Evolutionary conservation across 2,329 filamentous ascomycete species (phyloP), one percentile per base, ranked within the genome.

Genomic region (Fonsecaea monophora): DNA sequence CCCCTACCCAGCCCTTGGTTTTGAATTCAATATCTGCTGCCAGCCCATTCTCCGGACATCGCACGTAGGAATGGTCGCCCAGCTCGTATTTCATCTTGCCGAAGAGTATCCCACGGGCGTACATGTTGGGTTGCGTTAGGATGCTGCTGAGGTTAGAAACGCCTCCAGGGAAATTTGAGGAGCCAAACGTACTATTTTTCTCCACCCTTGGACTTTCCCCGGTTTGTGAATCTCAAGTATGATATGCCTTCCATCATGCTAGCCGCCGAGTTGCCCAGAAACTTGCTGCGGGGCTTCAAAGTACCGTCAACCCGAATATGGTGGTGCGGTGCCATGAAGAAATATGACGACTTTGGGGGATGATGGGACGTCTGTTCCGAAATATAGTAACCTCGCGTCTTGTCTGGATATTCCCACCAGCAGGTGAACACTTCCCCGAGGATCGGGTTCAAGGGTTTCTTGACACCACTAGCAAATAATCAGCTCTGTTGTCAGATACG

Each of bases 81-180:
- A 99, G 87, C 82, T 99, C 95, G 79, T 98, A 99, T 79, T 97
- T 98, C 95, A 99, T 98, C 79, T 97, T 98, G 56, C 95, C 95
- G 75, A 99, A 97, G 8, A 99, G 84, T 67, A 99, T 98, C 40
- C 95, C 94, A 69, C 95, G 88, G 25, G 94, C 95, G 78, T 99
- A 99, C 93, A 99, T 99, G 82, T 99, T 99, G 18, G 95, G 95
- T 76, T 99, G 95, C 4, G 95, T 98, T 60, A 98, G 81, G 75
- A 96, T 92, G 79, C 92, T 96, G 73, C 15, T 62, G 35, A 13
- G 50, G 25, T 68, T 69, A 62, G 63, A 21, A 61, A 60, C 58
- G 54, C 35, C n/a, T 21, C 21, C 12, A 21, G 60, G 35, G 15
- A 37, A 12, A 10, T 15, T 9, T 15, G 38, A 4, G n/a, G 4